These are phyloP conservation scores for Aspergillus avenaceus DNA, from an alignment of 495 filamentous ascomycete genomes.

Conservation along the genomic window DNA sequence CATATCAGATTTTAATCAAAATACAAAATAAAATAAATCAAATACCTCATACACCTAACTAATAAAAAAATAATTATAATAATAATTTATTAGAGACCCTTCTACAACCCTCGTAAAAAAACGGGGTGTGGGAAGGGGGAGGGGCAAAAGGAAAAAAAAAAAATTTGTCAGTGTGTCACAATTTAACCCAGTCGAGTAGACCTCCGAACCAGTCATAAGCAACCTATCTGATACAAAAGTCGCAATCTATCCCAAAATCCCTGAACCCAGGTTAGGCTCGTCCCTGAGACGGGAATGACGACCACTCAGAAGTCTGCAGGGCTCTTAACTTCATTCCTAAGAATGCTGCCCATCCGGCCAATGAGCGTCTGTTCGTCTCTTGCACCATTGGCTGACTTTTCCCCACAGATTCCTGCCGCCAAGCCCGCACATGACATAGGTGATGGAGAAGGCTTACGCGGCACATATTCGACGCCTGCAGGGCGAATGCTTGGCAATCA, in stretches of 20 bases:
- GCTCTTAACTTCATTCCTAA: neutral
- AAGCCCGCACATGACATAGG: conserved; percentile 24
- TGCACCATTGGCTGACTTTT: neutral
- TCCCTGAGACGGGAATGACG: neutral
- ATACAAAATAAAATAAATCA: neutral
- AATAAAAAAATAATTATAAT: no score
- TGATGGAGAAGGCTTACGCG: conserved; percentile 26
- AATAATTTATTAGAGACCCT: no score
- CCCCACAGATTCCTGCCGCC: conserved; percentile 15
- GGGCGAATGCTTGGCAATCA: conserved; percentile 19
- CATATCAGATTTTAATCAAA: neutral
- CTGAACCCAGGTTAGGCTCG: neutral
- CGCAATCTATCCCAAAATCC: neutral
- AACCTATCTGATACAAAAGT: neutral
- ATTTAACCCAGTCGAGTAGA: neutral
- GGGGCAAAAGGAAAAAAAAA: no score
- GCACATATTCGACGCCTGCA: conserved; percentile 16
- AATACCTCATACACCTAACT: no score
- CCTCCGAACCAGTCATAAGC: neutral
- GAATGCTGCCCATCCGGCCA: neutral
- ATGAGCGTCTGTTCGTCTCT: neutral
- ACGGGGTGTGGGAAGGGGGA: no score
- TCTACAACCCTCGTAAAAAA: no score
- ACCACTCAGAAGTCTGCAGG: neutral
- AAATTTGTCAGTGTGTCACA: no score